Evolutionary conservation across 768 basidiomycete genomes (phyloP).

Genomic region (Austroboletus eburneus): DNA sequence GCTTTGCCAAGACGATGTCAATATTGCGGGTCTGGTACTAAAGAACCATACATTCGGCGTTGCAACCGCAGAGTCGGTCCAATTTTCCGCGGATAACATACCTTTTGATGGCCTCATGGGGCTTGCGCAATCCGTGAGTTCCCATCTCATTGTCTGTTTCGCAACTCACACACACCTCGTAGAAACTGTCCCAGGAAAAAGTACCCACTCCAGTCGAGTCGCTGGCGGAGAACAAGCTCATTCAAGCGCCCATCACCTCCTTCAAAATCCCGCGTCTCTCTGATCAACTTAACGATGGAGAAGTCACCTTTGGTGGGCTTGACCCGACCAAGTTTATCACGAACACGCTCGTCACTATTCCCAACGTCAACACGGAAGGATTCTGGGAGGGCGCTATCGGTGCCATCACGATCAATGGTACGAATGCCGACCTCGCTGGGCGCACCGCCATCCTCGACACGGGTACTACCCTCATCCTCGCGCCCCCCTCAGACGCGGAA

Average conservation of each 20-base stretch:
- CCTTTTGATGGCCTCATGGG: constrained; percentile 78
- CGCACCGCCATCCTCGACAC: constrained; percentile 69
- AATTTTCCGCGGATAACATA: constrained; percentile 49
- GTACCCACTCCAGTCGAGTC: constrained; percentile 69
- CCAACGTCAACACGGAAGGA: constrained; percentile 60
- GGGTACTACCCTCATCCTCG: constrained; percentile 44
- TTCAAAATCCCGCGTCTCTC: constrained; percentile 76
- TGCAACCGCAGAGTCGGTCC: constrained; percentile 50
- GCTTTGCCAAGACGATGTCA: constrained; percentile 59
- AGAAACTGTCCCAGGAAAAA: constrained; percentile 63
- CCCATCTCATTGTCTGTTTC: constrained; percentile 4
- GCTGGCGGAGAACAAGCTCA: constrained; percentile 52
- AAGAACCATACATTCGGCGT: constrained; percentile 65
- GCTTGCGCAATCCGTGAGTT: constrained; percentile 61
- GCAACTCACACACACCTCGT: neutral
- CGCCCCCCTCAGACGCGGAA: constrained; percentile 45
- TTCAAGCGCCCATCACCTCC: constrained; percentile 63
- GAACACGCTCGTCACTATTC: constrained; percentile 51
- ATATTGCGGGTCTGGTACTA: constrained; percentile 58
- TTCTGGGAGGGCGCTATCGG: constrained; percentile 80
- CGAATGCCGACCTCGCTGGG: constrained; percentile 44
- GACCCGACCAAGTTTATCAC: constrained; percentile 66
- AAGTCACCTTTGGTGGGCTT: constrained; percentile 78
- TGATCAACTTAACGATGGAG: constrained; percentile 63
- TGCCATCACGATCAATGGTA: constrained; percentile 54